Percentiles rank a stretch among this genome's conserved stretches.
These are phyloP conservation scores for Ustilago trichophora DNA, from an alignment of 1,284 basidiomycete genomes.

Conservation along the genomic window DNA sequence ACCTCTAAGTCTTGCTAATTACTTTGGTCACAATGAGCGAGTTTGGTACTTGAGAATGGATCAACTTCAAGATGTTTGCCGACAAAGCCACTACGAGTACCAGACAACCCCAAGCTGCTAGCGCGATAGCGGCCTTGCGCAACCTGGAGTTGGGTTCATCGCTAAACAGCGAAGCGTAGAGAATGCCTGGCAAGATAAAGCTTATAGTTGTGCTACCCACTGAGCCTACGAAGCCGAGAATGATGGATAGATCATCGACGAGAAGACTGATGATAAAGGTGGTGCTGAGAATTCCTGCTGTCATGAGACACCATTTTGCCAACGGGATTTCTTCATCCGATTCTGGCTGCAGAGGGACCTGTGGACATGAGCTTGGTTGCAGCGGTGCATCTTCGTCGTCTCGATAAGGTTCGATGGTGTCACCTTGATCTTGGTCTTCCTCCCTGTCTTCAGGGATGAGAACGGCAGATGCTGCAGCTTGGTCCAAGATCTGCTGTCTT, in stretches of 20 bases:
- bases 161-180: slow-evolving; percentile 45
- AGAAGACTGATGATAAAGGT: slow-evolving; percentile 56
- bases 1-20: slow-evolving; percentile 5
- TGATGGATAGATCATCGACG: slow-evolving; percentile 64
- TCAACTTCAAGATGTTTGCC: slow-evolving; percentile 56
- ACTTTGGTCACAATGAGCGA: slow-evolving; percentile 27
- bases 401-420: slow-evolving; percentile 23
- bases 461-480: slow-evolving; percentile 24
- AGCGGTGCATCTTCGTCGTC: slow-evolving; percentile 44
- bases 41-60: slow-evolving; percentile 38
- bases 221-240: slow-evolving; percentile 86
- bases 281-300: slow-evolving; percentile 51
- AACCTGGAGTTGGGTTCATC: slow-evolving; percentile 34
- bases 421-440: slow-evolving; percentile 4
- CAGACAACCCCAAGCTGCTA: slow-evolving; percentile 48
- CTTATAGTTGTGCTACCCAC: slow-evolving; percentile 96
- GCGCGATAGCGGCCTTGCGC: slow-evolving; percentile 27
- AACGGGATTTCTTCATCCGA: slow-evolving; percentile 34
- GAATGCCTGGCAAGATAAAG: slow-evolving; percentile 85
- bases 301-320: slow-evolving; percentile 54
- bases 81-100: slow-evolving; percentile 52
- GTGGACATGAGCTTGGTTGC: neutral
- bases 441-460: neutral
- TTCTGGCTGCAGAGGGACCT: neutral
- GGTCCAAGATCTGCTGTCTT: slow-evolving; percentile 38